Evolutionary conservation across 768 basidiomycete genomes (phyloP).

Genomic region (Lactarius quietus): DNA sequence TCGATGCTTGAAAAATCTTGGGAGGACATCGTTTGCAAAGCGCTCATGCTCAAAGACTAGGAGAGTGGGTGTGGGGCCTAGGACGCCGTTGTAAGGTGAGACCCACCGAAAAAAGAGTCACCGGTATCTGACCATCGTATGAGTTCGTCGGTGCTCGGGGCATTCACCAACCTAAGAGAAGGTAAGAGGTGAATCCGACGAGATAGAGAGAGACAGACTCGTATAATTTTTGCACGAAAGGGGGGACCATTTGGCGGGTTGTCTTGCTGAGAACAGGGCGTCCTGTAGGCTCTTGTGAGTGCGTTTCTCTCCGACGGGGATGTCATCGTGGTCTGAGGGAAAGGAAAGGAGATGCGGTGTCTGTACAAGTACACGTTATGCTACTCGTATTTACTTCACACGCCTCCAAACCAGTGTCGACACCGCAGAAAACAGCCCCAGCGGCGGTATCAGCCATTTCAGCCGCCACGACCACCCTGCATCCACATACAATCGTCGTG

Average conservation of each 20-base stretch:
- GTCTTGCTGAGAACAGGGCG: constrained; percentile 42
- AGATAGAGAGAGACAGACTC: constrained; percentile 52
- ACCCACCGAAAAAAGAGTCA: constrained; percentile 85
- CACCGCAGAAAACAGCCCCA: constrained; percentile 46
- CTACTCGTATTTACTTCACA: constrained; percentile 24
- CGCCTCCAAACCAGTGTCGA: constrained; percentile 39
- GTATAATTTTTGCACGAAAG: constrained; percentile 90
- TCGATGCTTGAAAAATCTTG: constrained; percentile 95
- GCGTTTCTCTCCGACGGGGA: constrained; percentile 49
- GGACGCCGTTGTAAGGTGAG: constrained; percentile 8
- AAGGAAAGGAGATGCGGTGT: not conserved
- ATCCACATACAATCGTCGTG: constrained; percentile 40
- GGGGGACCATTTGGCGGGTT: constrained; percentile 59
- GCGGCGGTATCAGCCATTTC: constrained; percentile 59
- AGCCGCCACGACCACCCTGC: constrained; percentile 58
- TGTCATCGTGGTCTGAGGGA: not conserved
- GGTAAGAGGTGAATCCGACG: constrained; percentile 4
- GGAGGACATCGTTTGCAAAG: constrained; percentile 85
- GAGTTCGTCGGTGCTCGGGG: constrained; percentile 73
- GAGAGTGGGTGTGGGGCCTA: not conserved
- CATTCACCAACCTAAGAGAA: constrained; percentile 79
- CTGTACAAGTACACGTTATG: not conserved
- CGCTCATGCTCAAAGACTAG: constrained; percentile 89
- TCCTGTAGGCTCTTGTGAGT: constrained; percentile 45
- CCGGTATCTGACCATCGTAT: constrained; percentile 92